These are phyloP conservation scores for Lactarius trivialis DNA, from an alignment of 768 basidiomycete species.

Conservation along the genomic window DNA sequence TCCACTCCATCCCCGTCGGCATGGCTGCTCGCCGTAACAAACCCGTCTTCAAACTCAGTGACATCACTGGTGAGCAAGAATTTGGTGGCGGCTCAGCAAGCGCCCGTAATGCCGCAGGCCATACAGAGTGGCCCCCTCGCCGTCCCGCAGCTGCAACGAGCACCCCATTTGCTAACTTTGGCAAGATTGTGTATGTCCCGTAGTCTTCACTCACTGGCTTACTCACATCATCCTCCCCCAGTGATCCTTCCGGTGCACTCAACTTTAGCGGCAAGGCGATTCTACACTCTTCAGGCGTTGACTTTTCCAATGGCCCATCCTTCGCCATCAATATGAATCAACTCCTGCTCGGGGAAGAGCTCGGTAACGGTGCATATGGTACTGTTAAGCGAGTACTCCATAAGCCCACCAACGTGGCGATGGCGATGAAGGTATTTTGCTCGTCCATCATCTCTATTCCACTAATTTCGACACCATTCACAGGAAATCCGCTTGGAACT, in stretches of 20 bases:
- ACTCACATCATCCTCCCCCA: constrained; percentile 29
- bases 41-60: constrained; percentile 55
- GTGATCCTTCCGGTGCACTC: constrained; percentile 93
- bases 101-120: constrained; percentile 64
- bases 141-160: constrained; percentile 36
- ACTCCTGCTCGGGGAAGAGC: constrained; percentile 83
- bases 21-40: constrained; percentile 39
- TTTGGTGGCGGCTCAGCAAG: constrained; percentile 49
- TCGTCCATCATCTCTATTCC: neutral
- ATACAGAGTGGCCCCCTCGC: constrained; percentile 30
- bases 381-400: constrained; percentile 95
- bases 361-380: constrained; percentile 95
- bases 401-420: constrained; percentile 87
- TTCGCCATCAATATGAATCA: constrained; percentile 95
- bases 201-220: neutral
- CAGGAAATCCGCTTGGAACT: constrained; percentile 98
- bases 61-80: constrained; percentile 41
- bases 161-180: constrained; percentile 88
- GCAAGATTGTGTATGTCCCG: constrained; percentile 79
- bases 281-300: constrained; percentile 79
- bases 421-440: constrained; percentile 91
- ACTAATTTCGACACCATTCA: neutral
- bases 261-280: constrained; percentile 93
- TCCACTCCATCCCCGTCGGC: constrained; percentile 35
- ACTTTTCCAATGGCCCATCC: constrained; percentile 85